Evolutionary conservation across 306 rosid genomes (phyloP).

Genomic region (Gastrolobium bilobum): DNA sequence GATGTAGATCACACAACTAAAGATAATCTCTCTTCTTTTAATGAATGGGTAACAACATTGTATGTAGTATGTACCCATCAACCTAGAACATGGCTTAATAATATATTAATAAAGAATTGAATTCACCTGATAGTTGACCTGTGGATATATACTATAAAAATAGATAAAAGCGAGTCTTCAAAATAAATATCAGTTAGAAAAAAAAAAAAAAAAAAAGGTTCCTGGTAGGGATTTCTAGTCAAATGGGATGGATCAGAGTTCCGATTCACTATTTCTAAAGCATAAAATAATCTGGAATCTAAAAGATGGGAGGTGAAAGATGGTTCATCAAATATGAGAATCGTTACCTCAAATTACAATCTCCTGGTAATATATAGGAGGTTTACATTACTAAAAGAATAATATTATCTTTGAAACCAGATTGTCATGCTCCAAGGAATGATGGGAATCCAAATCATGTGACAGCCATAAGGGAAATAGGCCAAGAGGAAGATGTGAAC

Average conservation of each 20-base stretch:
- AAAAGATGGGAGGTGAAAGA: background rate
- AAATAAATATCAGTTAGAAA: background rate
- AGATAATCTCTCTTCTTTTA: background rate
- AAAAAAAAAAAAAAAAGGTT: background rate
- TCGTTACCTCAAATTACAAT: slow-evolving; percentile 6
- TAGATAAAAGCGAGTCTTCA: background rate
- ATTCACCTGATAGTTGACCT: background rate
- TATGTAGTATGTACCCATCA: background rate
- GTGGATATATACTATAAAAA: background rate
- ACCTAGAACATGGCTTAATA: background rate
- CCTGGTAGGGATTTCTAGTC: background rate
- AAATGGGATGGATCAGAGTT: background rate
- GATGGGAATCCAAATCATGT: slow-evolving; percentile 29
- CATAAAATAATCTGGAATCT: slow-evolving; percentile 27
- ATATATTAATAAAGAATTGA: background rate
- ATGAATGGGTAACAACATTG: background rate
- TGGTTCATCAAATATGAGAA: background rate
- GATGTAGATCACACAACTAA: background rate
- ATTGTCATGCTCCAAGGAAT: slow-evolving; percentile 30
- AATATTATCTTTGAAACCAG: background rate
- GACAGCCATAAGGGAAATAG: slow-evolving; percentile 15
- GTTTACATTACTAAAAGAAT: slow-evolving; percentile 21
- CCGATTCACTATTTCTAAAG: background rate
- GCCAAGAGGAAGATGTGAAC: slow-evolving; percentile 26
- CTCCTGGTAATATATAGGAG: background rate